Evolutionary conservation across 148 eudicot genomes (phyloP), one percentile per base, ranked within the genome.

Genomic region (Mesembryanthemum crystallinum): DNA sequence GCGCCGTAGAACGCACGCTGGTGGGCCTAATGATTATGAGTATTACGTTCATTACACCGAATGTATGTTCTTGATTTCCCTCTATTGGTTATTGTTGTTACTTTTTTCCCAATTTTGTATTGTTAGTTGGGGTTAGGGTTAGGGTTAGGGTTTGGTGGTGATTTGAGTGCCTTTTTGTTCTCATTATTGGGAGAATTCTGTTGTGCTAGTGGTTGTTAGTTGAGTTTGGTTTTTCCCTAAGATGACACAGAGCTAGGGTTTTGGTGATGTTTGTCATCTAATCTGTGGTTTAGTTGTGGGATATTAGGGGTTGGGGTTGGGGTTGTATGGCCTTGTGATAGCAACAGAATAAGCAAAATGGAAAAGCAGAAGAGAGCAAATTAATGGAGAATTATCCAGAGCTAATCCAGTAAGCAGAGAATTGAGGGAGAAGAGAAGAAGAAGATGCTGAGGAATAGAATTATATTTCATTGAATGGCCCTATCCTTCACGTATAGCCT

Each of bases 1-100:
- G 72, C 94, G 98, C 2, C 88, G 98, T 7, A 86, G 79, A 47
- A 43, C 89, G 28, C 74, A 71, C 8, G 55, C 0, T 14, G 86
- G 76, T 21, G 97, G 84, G 0, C 35, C 85, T 58, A 87, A 81
- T 72, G 95, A 94, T 11, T 94, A 94, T 76, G 98, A 94, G 81
- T 94, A 94, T 79, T 94, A 94, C 64, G 98, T 94, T 57, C 97
- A 94, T 80, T 94, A 94, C 72, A 94, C 97, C 7, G 98, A 94
- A 68, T 94, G 98, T 94, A 74, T 77, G 94, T 23, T 73, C 27
- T 64, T 51, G 32, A 57, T 52, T 62, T n/a, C 67, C 45, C 14
- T 5, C 69, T 30, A 6, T 10, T 65, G 25, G 8, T 49, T 1
- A 11, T 23, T n/a, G 54, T 0, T 20, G 1, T 67, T 12, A 8